Conservation (phyloP, 108 stramenopile genomes). For the Fragilaria radians region DNA sequence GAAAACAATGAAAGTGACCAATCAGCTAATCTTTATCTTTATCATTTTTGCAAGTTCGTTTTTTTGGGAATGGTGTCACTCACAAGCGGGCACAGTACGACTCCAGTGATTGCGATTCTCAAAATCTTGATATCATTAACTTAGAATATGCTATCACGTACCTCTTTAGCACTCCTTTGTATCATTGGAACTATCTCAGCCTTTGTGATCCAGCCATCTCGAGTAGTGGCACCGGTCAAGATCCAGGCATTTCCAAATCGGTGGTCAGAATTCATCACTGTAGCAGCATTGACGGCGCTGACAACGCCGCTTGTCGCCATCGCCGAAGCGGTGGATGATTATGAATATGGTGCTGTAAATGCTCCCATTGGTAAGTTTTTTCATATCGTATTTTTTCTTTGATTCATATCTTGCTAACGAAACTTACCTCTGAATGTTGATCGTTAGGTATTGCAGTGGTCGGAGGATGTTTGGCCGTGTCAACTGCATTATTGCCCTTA, state of each 20-base stretch:
- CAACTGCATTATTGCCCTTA: slow-evolving; percentile 67
- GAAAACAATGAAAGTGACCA: too few relatives aligned
- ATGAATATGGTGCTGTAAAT: slow-evolving; percentile 81
- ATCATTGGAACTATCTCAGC: not conserved
- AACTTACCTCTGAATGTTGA: too few relatives aligned
- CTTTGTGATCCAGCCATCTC: not conserved
- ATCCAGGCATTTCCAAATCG: not conserved
- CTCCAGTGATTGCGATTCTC: too few relatives aligned
- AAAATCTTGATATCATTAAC: too few relatives aligned
- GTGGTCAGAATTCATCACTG: slow-evolving; percentile 5
- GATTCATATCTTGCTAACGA: too few relatives aligned
- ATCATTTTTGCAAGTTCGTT: too few relatives aligned
- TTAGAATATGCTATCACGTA: too few relatives aligned
- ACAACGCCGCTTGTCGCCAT: slow-evolving; percentile 58
- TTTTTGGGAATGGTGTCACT: too few relatives aligned
- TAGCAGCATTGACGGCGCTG: slow-evolving; percentile 15
- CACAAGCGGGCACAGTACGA: too few relatives aligned
- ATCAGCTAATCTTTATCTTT: too few relatives aligned
- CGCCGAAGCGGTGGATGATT: slow-evolving; percentile 65
- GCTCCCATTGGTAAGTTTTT: slow-evolving; percentile 57
- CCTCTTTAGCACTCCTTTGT: too few relatives aligned
- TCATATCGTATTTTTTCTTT: too few relatives aligned
- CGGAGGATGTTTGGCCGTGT: slow-evolving; percentile 61
- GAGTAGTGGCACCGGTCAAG: not conserved
- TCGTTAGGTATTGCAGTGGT: slow-evolving; percentile 47